Evolutionary conservation across 1,139 yeast genomes (phyloP), one percentile per base, ranked within the genome.

Genomic region (Zhuliangozyma blackwelliae): DNA sequence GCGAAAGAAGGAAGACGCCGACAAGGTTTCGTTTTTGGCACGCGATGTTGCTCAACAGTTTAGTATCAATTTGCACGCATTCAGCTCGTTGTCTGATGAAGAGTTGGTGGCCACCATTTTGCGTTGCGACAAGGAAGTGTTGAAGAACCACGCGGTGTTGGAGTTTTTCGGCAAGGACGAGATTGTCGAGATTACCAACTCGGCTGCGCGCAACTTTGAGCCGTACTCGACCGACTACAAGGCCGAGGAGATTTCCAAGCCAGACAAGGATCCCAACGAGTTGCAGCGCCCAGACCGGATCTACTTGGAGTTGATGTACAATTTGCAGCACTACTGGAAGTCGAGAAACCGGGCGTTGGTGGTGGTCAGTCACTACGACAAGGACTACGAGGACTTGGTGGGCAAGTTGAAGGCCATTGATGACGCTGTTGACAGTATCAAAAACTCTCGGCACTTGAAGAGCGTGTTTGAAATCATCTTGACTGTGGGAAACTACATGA

Each of bases 401-500:
- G 44, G 51, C 7, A 84, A 83, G 50, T 61, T 84, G 43, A 72
- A 84, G 43, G 56, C 70, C 10, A 69, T 85, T 36, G 94, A 84
- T 48, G 75, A 67, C 30, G 83, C 89, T 0, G 79, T 82, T 10
- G 79, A 76, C 37, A 65, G 77, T 21, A 68, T 84, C 34, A 77
- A 74, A 43, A 66, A 65, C 30, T 82, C 90, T 0, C 64, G 69
- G 34, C 72, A 80, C 40, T 67, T 84, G 52, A 74, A 79, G 48
- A 72, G 73, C 44, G 81, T 84, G 2, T 82, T 85, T 58, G 87
- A 83, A 48, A 80, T 85, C 37, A 85, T 85, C 50, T 72, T 84
- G 49, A 80, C 90, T 2, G 88, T 85, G 35, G 95, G 95, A 61
- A 85, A 85, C 52, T 85, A 77, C 52, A 84, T 85, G 94, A 85